Percentiles rank a stretch among this genome's conserved stretches.
phyloP scores from a whole-genome alignment of 495 filamentous ascomycete species.

The Penicillium ucsense region DNA sequence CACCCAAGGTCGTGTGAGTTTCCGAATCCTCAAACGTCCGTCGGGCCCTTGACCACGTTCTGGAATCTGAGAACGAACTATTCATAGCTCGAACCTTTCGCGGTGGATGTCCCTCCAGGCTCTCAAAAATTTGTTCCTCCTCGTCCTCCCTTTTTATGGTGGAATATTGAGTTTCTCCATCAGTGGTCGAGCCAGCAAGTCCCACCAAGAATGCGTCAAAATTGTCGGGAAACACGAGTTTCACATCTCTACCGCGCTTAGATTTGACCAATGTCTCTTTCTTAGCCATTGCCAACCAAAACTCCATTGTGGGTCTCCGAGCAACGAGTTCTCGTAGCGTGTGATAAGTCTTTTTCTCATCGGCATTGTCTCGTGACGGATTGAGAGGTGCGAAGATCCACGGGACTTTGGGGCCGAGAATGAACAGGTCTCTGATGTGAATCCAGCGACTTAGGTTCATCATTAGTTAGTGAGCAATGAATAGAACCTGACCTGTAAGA shows the following conservation, averaged over 20 bases:
- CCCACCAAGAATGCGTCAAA: background rate
- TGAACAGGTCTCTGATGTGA: conserved; percentile 2
- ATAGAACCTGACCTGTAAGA: too few relatives aligned
- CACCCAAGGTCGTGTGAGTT: too few relatives aligned
- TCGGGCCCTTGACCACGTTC: too few relatives aligned
- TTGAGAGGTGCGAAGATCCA: background rate
- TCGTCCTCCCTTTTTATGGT: too few relatives aligned
- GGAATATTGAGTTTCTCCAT: too few relatives aligned
- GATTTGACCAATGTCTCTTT: conserved; percentile 4
- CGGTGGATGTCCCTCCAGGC: too few relatives aligned
- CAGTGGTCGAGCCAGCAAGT: background rate
- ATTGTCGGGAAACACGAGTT: conserved; percentile 3
- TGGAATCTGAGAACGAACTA: too few relatives aligned
- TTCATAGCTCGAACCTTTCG: too few relatives aligned
- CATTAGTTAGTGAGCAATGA: background rate
- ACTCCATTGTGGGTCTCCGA: background rate
- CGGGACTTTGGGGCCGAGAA: background rate
- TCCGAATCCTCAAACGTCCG: too few relatives aligned
- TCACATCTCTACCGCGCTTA: conserved; percentile 4
- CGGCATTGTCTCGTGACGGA: background rate
- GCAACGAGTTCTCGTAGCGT: conserved; percentile 1
- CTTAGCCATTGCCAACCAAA: conserved; percentile 12
- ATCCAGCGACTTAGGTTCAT: background rate
- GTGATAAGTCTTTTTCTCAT: background rate
- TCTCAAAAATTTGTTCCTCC: too few relatives aligned